Percentiles rank a stretch among this genome's conserved stretches.
These are phyloP conservation scores for Salix viminalis DNA, from an alignment of 345 rosid species.

Conservation along the genomic window DNA sequence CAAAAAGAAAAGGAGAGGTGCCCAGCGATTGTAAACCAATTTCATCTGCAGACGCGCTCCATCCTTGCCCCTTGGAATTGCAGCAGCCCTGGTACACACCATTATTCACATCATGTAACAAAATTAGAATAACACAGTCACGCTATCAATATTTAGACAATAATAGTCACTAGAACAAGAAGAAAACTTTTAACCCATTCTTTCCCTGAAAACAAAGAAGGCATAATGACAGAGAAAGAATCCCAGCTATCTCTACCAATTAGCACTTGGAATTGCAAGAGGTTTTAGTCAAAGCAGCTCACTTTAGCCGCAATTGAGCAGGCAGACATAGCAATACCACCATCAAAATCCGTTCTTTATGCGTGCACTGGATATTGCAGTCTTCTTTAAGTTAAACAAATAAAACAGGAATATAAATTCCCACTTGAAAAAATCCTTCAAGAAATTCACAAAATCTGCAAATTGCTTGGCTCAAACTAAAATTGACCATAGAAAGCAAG, in stretches of 20 bases:
- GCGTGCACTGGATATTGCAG: neutral
- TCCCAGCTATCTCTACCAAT: neutral
- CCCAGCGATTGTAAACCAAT: conserved; percentile 74
- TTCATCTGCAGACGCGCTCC: conserved; percentile 81
- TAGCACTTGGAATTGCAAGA: neutral
- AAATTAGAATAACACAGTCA: conserved; percentile 1
- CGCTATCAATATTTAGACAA: neutral
- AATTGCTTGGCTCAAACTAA: neutral
- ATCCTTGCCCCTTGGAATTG: conserved; percentile 75
- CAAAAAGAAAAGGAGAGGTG: conserved; percentile 71
- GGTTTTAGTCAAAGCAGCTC: conserved; percentile 1
- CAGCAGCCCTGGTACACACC: conserved; percentile 56
- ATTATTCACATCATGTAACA: neutral
- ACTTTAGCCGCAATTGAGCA: neutral
- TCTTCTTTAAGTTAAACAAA: neutral
- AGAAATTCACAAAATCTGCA: conserved; percentile 2
- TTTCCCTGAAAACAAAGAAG: neutral
- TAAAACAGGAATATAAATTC: neutral
- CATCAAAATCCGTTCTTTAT: conserved; percentile 2
- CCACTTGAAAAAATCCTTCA: neutral
- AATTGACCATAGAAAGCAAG: neutral
- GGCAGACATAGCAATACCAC: conserved; percentile 1
- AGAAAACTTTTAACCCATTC: neutral
- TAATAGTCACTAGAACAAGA: neutral
- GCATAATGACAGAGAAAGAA: neutral